Conservation (phyloP, 2,329 filamentous ascomycete species). For the Chaetomiaceae sp. region DNA sequence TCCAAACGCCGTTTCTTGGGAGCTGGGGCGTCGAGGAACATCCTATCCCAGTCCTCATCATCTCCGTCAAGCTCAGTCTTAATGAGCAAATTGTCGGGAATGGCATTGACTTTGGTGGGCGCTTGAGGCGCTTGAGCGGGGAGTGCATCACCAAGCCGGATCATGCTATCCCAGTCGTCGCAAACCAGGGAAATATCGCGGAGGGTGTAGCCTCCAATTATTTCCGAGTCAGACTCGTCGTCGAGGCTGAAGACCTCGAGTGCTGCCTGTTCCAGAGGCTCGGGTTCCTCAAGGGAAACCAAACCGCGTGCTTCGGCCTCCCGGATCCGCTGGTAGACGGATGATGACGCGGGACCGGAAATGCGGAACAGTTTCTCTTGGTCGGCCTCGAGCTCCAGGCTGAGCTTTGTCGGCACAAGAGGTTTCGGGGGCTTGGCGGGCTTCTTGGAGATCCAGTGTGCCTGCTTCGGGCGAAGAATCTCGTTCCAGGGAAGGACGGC, state of each 20-base stretch:
- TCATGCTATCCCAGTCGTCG: conserved; percentile 73
- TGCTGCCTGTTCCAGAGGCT: conserved; percentile 40
- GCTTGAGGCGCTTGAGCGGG: conserved; percentile 10
- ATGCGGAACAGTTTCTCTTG: conserved; percentile 82
- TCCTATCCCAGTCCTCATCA: conserved; percentile 59
- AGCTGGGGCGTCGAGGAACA: conserved; percentile 53
- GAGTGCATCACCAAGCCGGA: conserved; percentile 42
- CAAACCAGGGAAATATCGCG: conserved; percentile 82
- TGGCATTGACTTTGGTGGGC: conserved; percentile 11
- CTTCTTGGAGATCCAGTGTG: conserved; percentile 72
- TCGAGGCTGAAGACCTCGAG: conserved; percentile 39
- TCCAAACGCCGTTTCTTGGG: conserved; percentile 61
- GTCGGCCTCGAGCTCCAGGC: conserved; percentile 78
- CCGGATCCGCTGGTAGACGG: conserved; percentile 54
- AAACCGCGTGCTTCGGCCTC: conserved; percentile 47
- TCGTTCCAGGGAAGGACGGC: conserved; percentile 75
- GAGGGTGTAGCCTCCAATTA: conserved; percentile 69
- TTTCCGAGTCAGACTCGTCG: conserved; percentile 55
- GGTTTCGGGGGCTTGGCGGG: conserved; percentile 76
- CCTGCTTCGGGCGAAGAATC: conserved; percentile 75
- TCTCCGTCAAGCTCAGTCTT: conserved; percentile 47
- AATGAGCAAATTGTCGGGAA: conserved; percentile 26
- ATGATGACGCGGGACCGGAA: conserved; percentile 52
- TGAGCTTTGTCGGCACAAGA: conserved; percentile 81
- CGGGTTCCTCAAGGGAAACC: conserved; percentile 40